Evolutionary conservation across 192 early-diverging fungal species (phyloP).

Genomic region (Coemansia sp.): DNA sequence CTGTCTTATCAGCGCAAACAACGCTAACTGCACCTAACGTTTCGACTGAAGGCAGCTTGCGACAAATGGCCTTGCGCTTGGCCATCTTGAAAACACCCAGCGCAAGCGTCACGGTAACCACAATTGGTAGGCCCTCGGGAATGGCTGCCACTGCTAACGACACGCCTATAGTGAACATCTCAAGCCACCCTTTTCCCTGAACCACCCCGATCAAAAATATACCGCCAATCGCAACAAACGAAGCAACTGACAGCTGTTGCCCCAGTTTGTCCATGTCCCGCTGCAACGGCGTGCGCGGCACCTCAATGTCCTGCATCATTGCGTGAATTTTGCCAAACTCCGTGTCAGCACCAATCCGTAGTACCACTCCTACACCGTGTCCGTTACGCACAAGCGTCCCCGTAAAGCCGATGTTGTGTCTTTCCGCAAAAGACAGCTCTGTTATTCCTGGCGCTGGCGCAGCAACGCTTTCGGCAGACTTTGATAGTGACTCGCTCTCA

Average conservation of each 20-base stretch:
- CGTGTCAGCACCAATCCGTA: conserved; percentile 84
- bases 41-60: conserved; percentile 93
- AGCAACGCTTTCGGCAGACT: conserved; percentile 58
- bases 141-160: conserved; percentile 94
- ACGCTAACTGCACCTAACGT: conserved; percentile 92
- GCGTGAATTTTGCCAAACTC: conserved; percentile 94
- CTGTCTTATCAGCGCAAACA: conserved; percentile 95
- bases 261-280: conserved; percentile 88
- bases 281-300: conserved; percentile 88
- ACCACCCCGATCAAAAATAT: conserved; percentile 78
- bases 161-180: conserved; percentile 95
- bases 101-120: conserved; percentile 94
- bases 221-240: conserved; percentile 78
- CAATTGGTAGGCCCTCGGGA: conserved; percentile 95
- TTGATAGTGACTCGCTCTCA: conserved; percentile 86
- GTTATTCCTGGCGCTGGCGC: conserved; percentile 10
- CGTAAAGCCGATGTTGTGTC: conserved; percentile 90
- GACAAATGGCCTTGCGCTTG: conserved; percentile 86
- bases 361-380: conserved; percentile 84
- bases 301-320: conserved; percentile 92
- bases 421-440: conserved; percentile 49
- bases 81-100: conserved; percentile 90
- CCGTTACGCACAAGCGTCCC: conserved; percentile 89
- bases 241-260: conserved; percentile 62
- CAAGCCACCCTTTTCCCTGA: conserved; percentile 85